A percentile compares a stretch with the other conserved stretches of the same genome.
These are phyloP conservation scores for Cardamine occulta DNA, from an alignment of 345 rosid species.

Conservation along the genomic window DNA sequence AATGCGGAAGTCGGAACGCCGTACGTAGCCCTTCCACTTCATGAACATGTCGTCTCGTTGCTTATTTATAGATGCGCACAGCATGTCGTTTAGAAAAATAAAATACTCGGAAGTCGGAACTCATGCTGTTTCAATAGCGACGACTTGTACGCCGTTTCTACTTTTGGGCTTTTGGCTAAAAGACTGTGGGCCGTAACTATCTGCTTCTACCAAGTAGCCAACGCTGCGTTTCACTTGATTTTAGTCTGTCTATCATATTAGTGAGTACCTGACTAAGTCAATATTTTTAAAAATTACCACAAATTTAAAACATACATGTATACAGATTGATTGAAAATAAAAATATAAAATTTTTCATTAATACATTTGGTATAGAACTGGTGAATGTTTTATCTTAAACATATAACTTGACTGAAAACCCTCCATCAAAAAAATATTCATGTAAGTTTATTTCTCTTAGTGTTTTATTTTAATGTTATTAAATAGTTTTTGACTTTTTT, in stretches of 20 bases:
- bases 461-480: neutral
- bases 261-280: neutral
- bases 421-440: too few relatives aligned
- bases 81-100: neutral
- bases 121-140: constrained; percentile 2
- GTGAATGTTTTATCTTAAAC: neutral
- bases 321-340: neutral
- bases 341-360: neutral
- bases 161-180: constrained; percentile 4
- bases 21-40: too few relatives aligned
- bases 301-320: neutral
- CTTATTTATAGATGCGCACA: neutral
- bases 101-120: neutral
- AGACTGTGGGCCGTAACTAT: neutral
- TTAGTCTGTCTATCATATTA: neutral
- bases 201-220: neutral
- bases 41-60: neutral
- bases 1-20: too few relatives aligned
- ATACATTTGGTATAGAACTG: neutral
- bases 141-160: neutral
- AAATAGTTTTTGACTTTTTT: neutral
- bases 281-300: neutral
- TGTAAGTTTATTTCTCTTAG: too few relatives aligned
- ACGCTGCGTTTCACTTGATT: neutral
- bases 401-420: too few relatives aligned